A percentile compares a stretch with the other conserved stretches of the same genome.
Evolutionary conservation across 192 early-diverging fungal genomes (phyloP).

Genomic region (Helicostylum pulchrum): DNA sequence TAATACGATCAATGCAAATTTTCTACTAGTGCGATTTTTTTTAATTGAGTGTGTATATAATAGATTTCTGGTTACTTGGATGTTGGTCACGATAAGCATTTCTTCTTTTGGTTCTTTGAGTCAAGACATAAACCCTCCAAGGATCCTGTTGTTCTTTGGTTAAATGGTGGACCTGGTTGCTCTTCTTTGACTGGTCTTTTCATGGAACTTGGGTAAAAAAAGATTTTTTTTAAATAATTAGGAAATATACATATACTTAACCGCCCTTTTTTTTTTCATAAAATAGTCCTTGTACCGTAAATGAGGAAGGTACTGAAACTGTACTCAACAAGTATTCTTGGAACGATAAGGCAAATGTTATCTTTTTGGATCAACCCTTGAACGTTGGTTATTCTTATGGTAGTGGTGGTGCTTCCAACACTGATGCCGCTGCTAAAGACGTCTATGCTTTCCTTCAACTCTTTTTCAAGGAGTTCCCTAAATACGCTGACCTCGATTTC

Average conservation of each 20-base stretch:
- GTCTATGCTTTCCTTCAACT: slow-evolving; percentile 95
- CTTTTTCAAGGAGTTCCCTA: slow-evolving; percentile 81
- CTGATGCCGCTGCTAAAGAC: slow-evolving; percentile 82
- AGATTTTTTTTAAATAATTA: neutral
- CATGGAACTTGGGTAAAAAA: slow-evolving; percentile 39
- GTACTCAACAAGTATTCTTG: slow-evolving; percentile 77
- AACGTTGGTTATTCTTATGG: slow-evolving; percentile 95
- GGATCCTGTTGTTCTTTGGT: slow-evolving; percentile 53
- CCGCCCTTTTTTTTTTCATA: neutral
- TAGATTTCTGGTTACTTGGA: slow-evolving; percentile 79
- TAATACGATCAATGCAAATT: slow-evolving; percentile 24
- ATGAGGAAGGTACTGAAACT: slow-evolving; percentile 71
- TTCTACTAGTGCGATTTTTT: slow-evolving; percentile 13
- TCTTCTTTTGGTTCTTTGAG: slow-evolving; percentile 99
- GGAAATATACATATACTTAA: neutral
- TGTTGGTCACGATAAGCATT: slow-evolving; percentile 68
- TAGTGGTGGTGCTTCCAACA: slow-evolving; percentile 64
- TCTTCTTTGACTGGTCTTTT: slow-evolving; percentile 42
- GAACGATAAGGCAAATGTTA: slow-evolving; percentile 88
- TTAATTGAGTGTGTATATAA: neutral
- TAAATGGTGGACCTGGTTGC: slow-evolving; percentile 44
- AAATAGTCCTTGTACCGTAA: slow-evolving; percentile 80
- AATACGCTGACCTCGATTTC: slow-evolving; percentile 80
- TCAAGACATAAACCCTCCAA: slow-evolving; percentile 70
- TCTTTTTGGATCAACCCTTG: slow-evolving; percentile 86